These are phyloP conservation scores for Penicillium sp. DNA, from an alignment of 2,329 filamentous ascomycete species.

Conservation along the genomic window DNA sequence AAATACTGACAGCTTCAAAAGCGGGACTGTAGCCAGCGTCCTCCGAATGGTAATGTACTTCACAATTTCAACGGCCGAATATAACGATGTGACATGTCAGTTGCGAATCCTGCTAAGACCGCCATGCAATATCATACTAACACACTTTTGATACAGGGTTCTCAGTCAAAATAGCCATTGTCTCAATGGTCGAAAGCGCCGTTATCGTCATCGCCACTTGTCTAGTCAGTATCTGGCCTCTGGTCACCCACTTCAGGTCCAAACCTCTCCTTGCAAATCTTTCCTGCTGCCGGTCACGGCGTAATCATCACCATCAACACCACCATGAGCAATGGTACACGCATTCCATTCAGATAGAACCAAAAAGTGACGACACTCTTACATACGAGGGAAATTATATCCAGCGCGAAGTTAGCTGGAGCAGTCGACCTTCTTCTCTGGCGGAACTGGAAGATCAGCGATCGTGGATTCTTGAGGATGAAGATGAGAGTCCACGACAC, in stretches of 20 bases:
- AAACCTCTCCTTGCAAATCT: not conserved
- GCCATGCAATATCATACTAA: not conserved
- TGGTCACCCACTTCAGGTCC: constrained; percentile 11
- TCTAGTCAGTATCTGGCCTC: constrained; percentile 23
- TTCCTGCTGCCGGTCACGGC: not conserved
- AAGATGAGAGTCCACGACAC: not conserved
- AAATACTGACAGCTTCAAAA: constrained; percentile 2
- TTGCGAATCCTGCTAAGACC: not conserved
- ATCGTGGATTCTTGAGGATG: constrained; percentile 5
- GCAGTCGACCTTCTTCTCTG: constrained; percentile 10
- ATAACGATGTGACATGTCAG: constrained; percentile 19
- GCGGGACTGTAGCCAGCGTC: constrained; percentile 21
- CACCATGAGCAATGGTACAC: constrained; percentile 12
- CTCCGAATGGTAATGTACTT: constrained; percentile 17
- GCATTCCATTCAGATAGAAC: not conserved
- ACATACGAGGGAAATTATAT: not conserved
- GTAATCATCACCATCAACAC: not conserved
- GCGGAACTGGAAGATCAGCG: constrained; percentile 19
- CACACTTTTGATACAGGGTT: constrained; percentile 10
- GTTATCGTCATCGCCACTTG: constrained; percentile 25
- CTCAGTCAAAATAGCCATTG: constrained; percentile 19
- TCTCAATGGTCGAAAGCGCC: constrained; percentile 19
- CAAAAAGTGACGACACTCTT: not conserved
- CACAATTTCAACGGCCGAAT: not conserved
- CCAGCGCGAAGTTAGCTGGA: not conserved